Percentiles rank a stretch among this genome's conserved stretches.
phyloP scores from a whole-genome alignment of 768 basidiomycete species.

The Podaxis sp. region DNA sequence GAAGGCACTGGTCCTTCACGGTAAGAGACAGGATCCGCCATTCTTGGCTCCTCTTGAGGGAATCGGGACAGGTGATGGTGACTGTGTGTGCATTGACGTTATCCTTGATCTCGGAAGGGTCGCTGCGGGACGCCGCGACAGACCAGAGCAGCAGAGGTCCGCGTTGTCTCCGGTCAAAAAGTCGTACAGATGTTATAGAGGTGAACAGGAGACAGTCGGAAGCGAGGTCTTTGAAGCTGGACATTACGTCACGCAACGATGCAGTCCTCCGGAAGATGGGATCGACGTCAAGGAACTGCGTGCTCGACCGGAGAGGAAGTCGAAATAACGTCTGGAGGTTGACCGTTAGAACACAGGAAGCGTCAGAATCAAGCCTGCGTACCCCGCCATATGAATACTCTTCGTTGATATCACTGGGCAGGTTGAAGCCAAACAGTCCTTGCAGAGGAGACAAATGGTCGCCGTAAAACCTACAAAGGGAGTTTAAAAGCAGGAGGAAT shows the following conservation, averaged over 20 bases:
- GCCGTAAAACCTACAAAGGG: constrained; percentile 33
- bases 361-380: constrained; percentile 16
- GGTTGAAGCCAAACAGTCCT: constrained; percentile 38
- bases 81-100: constrained; percentile 7
- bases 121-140: constrained; percentile 20
- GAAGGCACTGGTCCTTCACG: constrained; percentile 10
- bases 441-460: constrained; percentile 38
- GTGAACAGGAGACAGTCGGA: constrained; percentile 43
- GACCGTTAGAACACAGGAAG: not conserved
- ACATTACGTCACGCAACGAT: constrained; percentile 26
- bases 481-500: not conserved
- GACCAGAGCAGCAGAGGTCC: constrained; percentile 20
- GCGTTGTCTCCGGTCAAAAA: constrained; percentile 23
- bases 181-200: constrained; percentile 26
- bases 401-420: constrained; percentile 16
- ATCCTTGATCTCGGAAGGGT: not conserved
- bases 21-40: constrained; percentile 15
- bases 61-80: constrained; percentile 12
- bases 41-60: not conserved
- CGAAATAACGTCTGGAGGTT: constrained; percentile 41
- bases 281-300: constrained; percentile 21
- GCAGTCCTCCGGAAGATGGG: constrained; percentile 20
- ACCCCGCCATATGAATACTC: constrained; percentile 37
- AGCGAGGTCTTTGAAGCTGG: constrained; percentile 29
- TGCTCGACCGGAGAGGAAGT: constrained; percentile 37